A percentile compares a stretch with the other conserved stretches of the same genome.
phyloP scores from a whole-genome alignment of 1,139 yeast genomes.

The Scheffersomyces illinoinensis region DNA sequence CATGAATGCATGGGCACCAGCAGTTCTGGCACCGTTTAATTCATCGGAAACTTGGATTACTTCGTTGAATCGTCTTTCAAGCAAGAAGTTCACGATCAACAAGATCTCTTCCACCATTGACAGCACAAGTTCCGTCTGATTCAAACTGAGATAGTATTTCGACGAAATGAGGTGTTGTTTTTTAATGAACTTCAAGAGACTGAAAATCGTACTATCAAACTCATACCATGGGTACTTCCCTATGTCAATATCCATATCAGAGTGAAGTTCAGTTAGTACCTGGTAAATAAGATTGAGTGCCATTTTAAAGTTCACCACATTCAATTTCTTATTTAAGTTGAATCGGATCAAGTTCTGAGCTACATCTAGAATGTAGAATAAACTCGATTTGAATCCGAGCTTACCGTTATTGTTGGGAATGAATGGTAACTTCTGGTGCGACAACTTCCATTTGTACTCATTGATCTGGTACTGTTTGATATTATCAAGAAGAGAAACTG shows the following conservation, averaged over 20 bases:
- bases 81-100: conserved; percentile 21
- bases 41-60: conserved; percentile 14
- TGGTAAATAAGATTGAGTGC: conserved; percentile 25
- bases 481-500: conserved; percentile 9
- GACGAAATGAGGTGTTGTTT: conserved; percentile 18
- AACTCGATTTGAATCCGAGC: conserved; percentile 28
- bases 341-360: conserved; percentile 38
- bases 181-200: conserved; percentile 26
- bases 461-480: conserved; percentile 27
- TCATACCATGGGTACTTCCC: conserved; percentile 30
- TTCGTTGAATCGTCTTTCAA: conserved; percentile 14
- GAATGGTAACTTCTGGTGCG: conserved; percentile 41
- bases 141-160: conserved; percentile 16
- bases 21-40: conserved; percentile 2
- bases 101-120: conserved; percentile 29
- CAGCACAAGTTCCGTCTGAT: conserved; percentile 12
- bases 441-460: conserved; percentile 43
- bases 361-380: conserved; percentile 40
- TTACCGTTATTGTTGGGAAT: conserved; percentile 27
- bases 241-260: conserved; percentile 7
- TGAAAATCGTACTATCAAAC: conserved; percentile 26
- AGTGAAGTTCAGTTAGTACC: conserved; percentile 14
- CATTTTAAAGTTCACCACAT: conserved; percentile 29
- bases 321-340: conserved; percentile 39
- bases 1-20: conserved; percentile 12